Evolutionary conservation across 495 filamentous ascomycete genomes (phyloP).

Genomic region (Zalerion maritima): DNA sequence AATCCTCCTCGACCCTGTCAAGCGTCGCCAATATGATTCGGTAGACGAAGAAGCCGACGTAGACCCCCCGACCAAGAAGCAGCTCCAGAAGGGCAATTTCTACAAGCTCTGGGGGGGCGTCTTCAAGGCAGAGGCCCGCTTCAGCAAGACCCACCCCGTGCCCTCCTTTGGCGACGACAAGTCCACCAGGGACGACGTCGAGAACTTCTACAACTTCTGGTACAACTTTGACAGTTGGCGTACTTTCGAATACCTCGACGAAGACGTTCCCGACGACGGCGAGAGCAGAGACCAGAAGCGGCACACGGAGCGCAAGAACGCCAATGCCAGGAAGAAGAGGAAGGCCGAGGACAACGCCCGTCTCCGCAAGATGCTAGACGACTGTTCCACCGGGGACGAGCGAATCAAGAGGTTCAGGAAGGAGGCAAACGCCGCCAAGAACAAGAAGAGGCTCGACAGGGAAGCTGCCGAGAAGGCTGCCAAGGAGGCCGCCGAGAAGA

Average conservation of each 20-base stretch:
- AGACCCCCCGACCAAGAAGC: constrained; percentile 84
- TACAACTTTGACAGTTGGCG: constrained; percentile 99
- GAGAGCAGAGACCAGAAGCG: constrained; percentile 98
- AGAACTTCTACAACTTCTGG: constrained; percentile 98
- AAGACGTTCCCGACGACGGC: constrained; percentile 96
- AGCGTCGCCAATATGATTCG: constrained; percentile 90
- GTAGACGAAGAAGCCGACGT: constrained; percentile 88
- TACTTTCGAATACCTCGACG: constrained; percentile 93
- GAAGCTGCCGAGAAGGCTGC: constrained; percentile 81
- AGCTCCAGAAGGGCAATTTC: constrained; percentile 67
- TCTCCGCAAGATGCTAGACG: constrained; percentile 77
- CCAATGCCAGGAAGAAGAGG: constrained; percentile 94
- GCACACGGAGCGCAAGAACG: constrained; percentile 93
- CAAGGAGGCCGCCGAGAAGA: constrained; percentile 61
- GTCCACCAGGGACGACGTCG: constrained; percentile 72
- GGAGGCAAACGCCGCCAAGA: constrained; percentile 78
- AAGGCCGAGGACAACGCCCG: constrained; percentile 94
- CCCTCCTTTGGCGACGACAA: constrained; percentile 76
- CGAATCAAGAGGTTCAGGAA: constrained; percentile 95
- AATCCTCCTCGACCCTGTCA: constrained; percentile 77
- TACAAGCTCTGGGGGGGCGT: constrained; percentile 85
- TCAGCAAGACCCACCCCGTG: constrained; percentile 80
- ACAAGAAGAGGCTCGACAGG: constrained; percentile 79
- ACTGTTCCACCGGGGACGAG: constrained; percentile 66
- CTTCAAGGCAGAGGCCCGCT: constrained; percentile 81